phyloP scores from a whole-genome alignment of 495 filamentous ascomycete genomes.

The Glonium stellatum region DNA sequence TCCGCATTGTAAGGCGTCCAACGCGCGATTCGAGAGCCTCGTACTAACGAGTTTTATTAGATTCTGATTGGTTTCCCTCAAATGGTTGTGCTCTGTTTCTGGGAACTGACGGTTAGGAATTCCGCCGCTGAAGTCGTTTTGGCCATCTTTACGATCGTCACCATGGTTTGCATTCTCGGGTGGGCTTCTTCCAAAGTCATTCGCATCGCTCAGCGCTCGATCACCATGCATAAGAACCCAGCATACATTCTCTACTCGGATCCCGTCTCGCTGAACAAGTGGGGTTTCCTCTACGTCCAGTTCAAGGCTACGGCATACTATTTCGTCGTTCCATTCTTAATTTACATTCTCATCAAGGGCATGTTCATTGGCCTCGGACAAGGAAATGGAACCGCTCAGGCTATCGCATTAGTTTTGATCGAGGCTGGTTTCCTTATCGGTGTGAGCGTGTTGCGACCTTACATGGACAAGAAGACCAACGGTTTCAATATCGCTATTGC shows the following conservation, averaged over 20 bases:
- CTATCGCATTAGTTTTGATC: conserved; percentile 76
- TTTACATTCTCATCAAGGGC: conserved; percentile 75
- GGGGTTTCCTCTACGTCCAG: conserved; percentile 97
- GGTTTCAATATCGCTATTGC: conserved; percentile 92
- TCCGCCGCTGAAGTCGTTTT: conserved; percentile 83
- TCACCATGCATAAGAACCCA: conserved; percentile 89
- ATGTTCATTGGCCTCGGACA: conserved; percentile 90
- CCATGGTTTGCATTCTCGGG: conserved; percentile 68
- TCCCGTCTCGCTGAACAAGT: conserved; percentile 86
- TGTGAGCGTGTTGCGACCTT: conserved; percentile 76
- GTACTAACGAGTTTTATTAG: not conserved
- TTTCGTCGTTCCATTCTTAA: conserved; percentile 78
- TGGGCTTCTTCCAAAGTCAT: conserved; percentile 91
- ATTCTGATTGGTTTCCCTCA: conserved; percentile 91
- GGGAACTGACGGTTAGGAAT: conserved; percentile 84
- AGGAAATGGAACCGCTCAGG: conserved; percentile 64
- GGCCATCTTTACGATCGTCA: conserved; percentile 82
- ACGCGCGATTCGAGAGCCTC: not conserved
- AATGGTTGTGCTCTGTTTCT: conserved; percentile 84
- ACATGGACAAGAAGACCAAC: conserved; percentile 99
- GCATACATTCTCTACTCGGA: conserved; percentile 97
- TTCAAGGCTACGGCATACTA: conserved; percentile 96
- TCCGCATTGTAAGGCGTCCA: conserved; percentile 49
- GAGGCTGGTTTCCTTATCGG: conserved; percentile 75
- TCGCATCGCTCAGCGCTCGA: conserved; percentile 77